Base-by-base conservation (phyloP, 2,329 filamentous ascomycete genomes). In the Akanthomyces muscarius region DNA sequence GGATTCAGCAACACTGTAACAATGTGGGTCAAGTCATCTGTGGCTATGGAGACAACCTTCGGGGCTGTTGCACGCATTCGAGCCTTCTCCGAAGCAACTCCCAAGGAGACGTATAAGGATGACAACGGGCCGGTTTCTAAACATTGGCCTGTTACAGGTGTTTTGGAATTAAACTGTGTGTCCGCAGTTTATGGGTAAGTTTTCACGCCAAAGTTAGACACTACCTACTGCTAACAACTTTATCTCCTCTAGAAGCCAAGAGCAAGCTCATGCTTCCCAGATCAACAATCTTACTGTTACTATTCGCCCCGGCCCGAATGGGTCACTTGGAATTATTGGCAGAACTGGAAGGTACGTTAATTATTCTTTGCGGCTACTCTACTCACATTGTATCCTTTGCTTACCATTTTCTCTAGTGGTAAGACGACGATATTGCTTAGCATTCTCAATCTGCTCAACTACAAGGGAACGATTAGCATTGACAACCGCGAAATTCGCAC, bases 371-470 rank as follows among this genome's bases (percentile, higher is more conserved):
- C 21, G 1, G 21, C 21, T 21, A 21, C 21, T 21, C 21, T 21
- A 21, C 21, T 21, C 21, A 21, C 21, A 21, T 21, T 21, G 21
- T 21, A 21, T 21, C 21, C 21, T 21, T 21, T 21, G 21, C 21
- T 45, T n/a, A 8, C 50, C 2, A 25, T 4, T 11, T 18, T 11
- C 25, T n/a, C 5, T 16, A 62, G 59, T 21, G 59, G 59, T 11
- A 62, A 62, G n/a, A 47, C 59, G 2, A 54, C 59, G 11, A 44
- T 55, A 8, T 3, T 62, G 4, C 59, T 62, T n/a, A 54, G 50
- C n/a, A 54, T 62, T 11, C 51, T 62, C 7, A 62, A 55, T n/a
- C 23, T 62, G 3, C 6, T 62, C 2, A 11, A 54, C 5, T 55
- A 55, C 16, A 38, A 23, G 14, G 60, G 60, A 14, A 62, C 42